Base-by-base conservation (phyloP, 1,284 basidiomycete genomes). In the Ganoderma resinaceum region DNA sequence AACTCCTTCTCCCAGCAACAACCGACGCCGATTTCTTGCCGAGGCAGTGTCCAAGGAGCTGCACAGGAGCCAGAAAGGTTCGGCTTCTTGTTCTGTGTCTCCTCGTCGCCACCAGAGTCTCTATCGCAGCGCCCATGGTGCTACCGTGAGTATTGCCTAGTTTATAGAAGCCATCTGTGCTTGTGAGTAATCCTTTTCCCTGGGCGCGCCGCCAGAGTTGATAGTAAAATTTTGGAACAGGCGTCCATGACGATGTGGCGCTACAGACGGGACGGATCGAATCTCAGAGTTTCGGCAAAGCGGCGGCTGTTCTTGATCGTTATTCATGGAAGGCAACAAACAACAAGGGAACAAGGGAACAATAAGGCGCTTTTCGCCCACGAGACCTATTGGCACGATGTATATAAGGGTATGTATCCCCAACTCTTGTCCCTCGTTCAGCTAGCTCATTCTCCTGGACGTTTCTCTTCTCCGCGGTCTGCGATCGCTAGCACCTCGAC, bases 401-500 rank as follows among this genome's bases (percentile, higher is more conserved):
- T 40, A 60, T 60, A 16, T 60, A 60, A 60, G 46, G 46, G 20
- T 49, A 9, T 11, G 31, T 31, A 49, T 35, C 9, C 37, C 37
- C 12, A 35, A 2, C 6, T 7, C 18, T n/a, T 18, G 35, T 68
- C 18, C 61, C 53, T 63, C 61, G 20, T 64, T 69, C 68, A 64
- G 61, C 68, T 63, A 26, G 35, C 42, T 35, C 59, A 49, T 62
- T 57, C 62, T 61, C 57, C 61, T 67, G 46, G 23, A 65, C 61
- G 23, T 38, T 57, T 62, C 40, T 63, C 53, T 53, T 61, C 42
- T 53, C 52, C 52, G 66, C 75, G 75, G 71, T 77, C 74, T 65
- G 73, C 64, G 67, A 76, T 75, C 72, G 72, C 68, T 63, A 57
- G 55, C 58, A 38, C 59, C 26, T 66, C 55, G 72, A 58, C 58